Evolutionary conservation across 176 grass and related monocot genomes (phyloP), one percentile per base, ranked within the genome.

Genomic region (Oryza brachyantha): DNA sequence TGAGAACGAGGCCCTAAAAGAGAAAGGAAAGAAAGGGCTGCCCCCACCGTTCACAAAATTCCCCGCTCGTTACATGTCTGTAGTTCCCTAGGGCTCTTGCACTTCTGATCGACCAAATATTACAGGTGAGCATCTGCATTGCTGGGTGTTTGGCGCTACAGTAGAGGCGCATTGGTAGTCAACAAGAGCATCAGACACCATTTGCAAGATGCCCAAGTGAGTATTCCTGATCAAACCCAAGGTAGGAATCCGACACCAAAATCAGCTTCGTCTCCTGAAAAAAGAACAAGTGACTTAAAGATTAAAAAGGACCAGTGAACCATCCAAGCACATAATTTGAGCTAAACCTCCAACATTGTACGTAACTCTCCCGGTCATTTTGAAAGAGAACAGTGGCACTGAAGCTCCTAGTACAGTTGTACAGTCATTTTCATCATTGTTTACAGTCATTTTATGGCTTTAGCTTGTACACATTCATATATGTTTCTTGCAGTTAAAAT

Each of bases 221-320:
- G 39, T 81, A 72, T 46, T 98, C 91, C 66, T 78, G 83, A 71
- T 98, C 95, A 75, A 87, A 87, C 42, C 92, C 92, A 61, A 98
- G 85, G 82, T 98, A 98, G 80, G 90, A 93, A 89, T 98, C 96
- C 66, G 92, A 94, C 55, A 93, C 88, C 69, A 98, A 66, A 58
- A 98, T 80, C 66, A 94, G 80, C 72, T 94, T 94, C 14, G 88
- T 87, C 59, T 98, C 92, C 95, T 98, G 87, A 84, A 90, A 83
- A n/a, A n/a, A n/a, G n/a, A n/a, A n/a, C n/a, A n/a, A n/a, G n/a
- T n/a, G n/a, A 79, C 32, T 80, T 45, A 81, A 31, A 39, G 21
- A 8, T 57, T 57, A 12, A 77, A 41, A 66, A 73, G 24, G 13
- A 29, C 6, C 12, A 57, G 9, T 11, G 54, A n/a, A 79, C 71